Evolutionary conservation across 2,329 filamentous ascomycete genomes (phyloP).

Genomic region (Paracoccidioides brasiliensis): DNA sequence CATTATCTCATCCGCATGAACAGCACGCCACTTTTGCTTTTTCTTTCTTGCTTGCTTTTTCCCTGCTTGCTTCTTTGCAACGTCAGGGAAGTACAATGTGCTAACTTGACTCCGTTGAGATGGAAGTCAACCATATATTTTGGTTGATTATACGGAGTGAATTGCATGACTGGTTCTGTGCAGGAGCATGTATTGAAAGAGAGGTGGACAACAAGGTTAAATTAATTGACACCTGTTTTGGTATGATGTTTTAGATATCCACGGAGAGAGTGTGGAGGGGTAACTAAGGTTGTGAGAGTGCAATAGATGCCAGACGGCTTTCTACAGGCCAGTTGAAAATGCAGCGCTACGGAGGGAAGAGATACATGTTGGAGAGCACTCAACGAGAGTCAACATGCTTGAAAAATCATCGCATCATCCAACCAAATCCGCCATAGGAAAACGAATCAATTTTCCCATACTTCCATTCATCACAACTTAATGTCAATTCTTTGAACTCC

Average conservation of each 20-base stretch:
- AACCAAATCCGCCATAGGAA: too few species aligned
- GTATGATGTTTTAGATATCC: not conserved
- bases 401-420: too few species aligned
- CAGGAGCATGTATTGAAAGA: not conserved
- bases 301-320: not conserved
- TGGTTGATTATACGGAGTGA: too few species aligned
- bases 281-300: not conserved
- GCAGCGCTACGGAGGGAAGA: not conserved
- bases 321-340: not conserved
- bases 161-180: too few species aligned
- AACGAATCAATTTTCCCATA: too few species aligned
- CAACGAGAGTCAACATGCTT: too few species aligned
- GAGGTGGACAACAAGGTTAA: not conserved
- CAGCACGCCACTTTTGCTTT: not conserved
- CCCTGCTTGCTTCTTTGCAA: too few species aligned
- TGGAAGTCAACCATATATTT: too few species aligned
- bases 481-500: too few species aligned
- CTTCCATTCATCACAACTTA: too few species aligned
- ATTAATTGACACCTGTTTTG: not conserved
- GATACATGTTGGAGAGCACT: not conserved
- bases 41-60: not conserved
- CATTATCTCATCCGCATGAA: not conserved
- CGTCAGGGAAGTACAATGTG: not conserved
- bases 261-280: not conserved
- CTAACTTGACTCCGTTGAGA: not conserved